phyloP scores from a whole-genome alignment of 1,284 basidiomycete genomes.

The Peniophora sp. region DNA sequence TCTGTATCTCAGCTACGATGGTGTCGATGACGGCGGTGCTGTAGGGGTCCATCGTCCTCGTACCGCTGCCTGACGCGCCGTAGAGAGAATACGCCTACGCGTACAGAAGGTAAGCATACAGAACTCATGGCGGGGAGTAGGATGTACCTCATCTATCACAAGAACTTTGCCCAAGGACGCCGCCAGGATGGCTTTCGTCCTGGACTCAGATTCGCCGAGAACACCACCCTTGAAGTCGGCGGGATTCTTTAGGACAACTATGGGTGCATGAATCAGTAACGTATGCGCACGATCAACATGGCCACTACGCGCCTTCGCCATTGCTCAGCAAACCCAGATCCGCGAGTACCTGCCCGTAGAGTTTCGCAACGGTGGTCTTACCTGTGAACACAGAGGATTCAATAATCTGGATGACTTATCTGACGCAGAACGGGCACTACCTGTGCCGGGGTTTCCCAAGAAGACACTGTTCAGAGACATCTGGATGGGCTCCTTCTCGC shows the following conservation, averaged over 20 bases:
- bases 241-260: conserved; percentile 60
- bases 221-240: conserved; percentile 50
- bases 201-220: conserved; percentile 51
- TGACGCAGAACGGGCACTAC: no score
- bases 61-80: conserved; percentile 31
- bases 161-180: conserved; percentile 54
- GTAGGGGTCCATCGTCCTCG: no score
- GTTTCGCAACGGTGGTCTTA: conserved; percentile 58
- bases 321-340: conserved; percentile 56
- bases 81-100: conserved; percentile 60
- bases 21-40: conserved; percentile 67
- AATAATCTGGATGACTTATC: no score
- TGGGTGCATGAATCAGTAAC: neutral
- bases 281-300: neutral
- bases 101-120: neutral
- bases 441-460: conserved; percentile 55
- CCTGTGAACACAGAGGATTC: no score
- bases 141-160: conserved; percentile 54
- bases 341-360: conserved; percentile 53
- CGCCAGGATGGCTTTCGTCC: conserved; percentile 53
- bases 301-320: conserved; percentile 44
- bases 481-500: conserved; percentile 41
- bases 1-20: conserved; percentile 65
- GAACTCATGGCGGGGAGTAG: neutral
- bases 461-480: conserved; percentile 57